These are phyloP conservation scores for Didymella lethalis DNA, from an alignment of 2,329 filamentous ascomycete species.

Conservation along the genomic window DNA sequence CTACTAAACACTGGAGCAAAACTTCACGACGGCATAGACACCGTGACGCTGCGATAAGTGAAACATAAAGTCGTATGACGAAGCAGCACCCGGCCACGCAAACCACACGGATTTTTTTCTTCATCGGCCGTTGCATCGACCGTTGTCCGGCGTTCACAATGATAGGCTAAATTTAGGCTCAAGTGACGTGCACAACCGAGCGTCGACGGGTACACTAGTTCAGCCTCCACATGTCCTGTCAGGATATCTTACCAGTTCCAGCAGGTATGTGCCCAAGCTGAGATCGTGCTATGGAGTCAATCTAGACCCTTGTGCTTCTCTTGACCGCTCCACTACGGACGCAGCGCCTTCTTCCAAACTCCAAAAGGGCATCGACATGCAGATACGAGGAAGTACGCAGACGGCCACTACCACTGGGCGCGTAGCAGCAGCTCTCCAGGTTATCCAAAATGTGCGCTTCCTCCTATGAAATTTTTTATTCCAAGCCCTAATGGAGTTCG, in stretches of 20 bases:
- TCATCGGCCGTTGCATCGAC: neutral
- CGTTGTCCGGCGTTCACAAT: slow-evolving; percentile 36
- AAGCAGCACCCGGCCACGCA: neutral
- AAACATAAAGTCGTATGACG: neutral
- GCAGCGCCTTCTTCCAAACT: neutral
- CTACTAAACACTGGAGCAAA: neutral
- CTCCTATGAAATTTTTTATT: neutral
- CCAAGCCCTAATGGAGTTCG: neutral
- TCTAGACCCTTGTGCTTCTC: neutral
- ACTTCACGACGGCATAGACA: neutral
- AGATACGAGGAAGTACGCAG: neutral
- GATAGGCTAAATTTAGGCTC: slow-evolving; percentile 18
- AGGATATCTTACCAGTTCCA: neutral
- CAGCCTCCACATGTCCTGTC: neutral
- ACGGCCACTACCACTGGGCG: neutral
- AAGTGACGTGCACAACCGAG: neutral
- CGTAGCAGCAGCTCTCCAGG: neutral
- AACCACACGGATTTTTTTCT: neutral
- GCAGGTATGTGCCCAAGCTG: neutral
- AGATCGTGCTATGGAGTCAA: neutral
- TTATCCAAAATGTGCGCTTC: neutral
- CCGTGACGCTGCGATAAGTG: neutral
- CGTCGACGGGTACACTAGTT: neutral
- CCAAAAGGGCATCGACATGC: neutral
- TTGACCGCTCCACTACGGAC: neutral